phyloP scores from a whole-genome alignment of 495 filamentous ascomycete species.

The Xylaria scruposa region DNA sequence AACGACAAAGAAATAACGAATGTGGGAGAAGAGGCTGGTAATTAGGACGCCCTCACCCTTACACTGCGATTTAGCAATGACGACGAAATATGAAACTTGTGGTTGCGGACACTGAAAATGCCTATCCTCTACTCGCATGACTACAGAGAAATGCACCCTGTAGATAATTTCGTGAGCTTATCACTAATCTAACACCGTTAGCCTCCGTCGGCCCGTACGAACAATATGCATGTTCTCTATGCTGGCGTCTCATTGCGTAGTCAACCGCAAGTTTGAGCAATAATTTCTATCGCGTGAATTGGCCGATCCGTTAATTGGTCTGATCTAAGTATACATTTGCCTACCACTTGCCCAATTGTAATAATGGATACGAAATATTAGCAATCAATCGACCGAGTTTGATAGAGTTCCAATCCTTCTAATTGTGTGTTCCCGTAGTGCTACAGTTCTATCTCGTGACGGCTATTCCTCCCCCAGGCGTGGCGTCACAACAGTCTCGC shows the following conservation, averaged over 20 bases:
- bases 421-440: not conserved
- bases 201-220: not conserved
- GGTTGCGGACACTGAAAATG: not conserved
- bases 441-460: not conserved
- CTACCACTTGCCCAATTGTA: not conserved
- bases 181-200: not conserved
- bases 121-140: not conserved
- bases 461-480: not conserved
- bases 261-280: not conserved
- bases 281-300: not conserved
- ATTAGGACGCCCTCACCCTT: not conserved
- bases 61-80: not conserved
- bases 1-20: not conserved
- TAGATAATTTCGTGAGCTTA: not conserved
- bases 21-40: not conserved
- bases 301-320: not conserved
- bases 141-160: not conserved
- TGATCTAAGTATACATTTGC: not conserved
- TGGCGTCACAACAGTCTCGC: not conserved
- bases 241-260: not conserved
- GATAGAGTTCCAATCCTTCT: not conserved
- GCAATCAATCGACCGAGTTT: not conserved
- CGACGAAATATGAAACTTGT: not conserved
- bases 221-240: not conserved
- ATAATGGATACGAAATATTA: not conserved